These are phyloP conservation scores for Breviolum minutum DNA, from an alignment of 73 alveolate species.

Conservation along the genomic window DNA sequence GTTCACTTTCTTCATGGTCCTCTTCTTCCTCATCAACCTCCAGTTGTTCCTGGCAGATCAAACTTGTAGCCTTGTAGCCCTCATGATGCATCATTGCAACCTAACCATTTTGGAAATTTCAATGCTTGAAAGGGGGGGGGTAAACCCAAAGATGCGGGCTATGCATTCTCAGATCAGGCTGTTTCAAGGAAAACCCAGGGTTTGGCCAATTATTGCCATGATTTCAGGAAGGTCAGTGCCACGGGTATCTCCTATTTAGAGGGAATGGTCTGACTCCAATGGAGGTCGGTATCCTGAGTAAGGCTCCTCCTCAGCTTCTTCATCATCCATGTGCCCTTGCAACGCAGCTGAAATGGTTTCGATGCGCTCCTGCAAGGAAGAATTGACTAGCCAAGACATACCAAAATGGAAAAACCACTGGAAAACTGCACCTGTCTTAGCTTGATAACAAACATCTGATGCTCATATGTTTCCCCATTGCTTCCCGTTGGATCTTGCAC, in stretches of 20 bases:
- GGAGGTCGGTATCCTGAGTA: no score
- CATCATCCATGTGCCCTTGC: slow-evolving; percentile 66
- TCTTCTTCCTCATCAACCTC: slow-evolving; percentile 22
- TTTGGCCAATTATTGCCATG: no score
- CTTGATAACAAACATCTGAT: neutral
- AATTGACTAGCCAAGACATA: neutral
- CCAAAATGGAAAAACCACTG: neutral
- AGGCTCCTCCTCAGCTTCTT: slow-evolving; percentile 57
- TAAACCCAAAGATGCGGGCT: no score
- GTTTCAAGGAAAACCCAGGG: no score
- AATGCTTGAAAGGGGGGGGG: no score
- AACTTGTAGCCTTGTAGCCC: no score
- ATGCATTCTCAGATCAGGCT: no score
- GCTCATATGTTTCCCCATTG: neutral
- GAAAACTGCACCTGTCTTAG: neutral
- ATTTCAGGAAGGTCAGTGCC: no score
- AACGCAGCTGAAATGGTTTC: slow-evolving; percentile 65
- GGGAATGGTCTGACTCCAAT: no score
- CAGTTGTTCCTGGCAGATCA: neutral
- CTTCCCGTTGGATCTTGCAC: neutral
- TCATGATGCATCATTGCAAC: no score
- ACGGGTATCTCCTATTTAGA: no score
- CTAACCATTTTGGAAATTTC: no score
- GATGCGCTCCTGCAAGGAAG: slow-evolving; percentile 19
- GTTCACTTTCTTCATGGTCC: neutral